phyloP scores from a whole-genome alignment of 495 filamentous ascomycete genomes.

The Hypoxylon cercidicola region DNA sequence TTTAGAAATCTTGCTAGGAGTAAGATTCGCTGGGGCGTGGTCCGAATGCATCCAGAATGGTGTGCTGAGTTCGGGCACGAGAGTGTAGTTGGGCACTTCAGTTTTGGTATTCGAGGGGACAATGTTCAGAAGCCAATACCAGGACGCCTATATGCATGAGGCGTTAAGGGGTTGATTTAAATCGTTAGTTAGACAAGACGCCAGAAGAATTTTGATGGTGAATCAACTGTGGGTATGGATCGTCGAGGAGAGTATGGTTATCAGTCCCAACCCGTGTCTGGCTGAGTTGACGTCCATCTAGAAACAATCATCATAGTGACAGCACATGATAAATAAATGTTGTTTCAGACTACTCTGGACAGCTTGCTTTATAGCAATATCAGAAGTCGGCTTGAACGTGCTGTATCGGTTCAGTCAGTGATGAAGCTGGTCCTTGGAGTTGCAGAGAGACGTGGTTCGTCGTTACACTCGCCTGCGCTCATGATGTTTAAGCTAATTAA shows the following conservation, averaged over 20 bases:
- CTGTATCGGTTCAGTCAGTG: slow-evolving; percentile 20
- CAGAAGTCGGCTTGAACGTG: slow-evolving; percentile 15
- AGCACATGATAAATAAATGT: neutral
- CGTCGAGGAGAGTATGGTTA: slow-evolving; percentile 21
- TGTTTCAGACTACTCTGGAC: slow-evolving; percentile 8
- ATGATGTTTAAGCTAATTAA: slow-evolving; percentile 9
- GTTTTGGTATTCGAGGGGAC: slow-evolving; percentile 38
- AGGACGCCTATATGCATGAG: slow-evolving; percentile 27
- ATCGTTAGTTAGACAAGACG: no score
- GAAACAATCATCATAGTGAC: slow-evolving; percentile 26
- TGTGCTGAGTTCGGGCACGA: slow-evolving; percentile 21
- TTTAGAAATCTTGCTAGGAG: slow-evolving; percentile 32
- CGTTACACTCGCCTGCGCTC: neutral
- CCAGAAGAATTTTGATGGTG: slow-evolving; percentile 22
- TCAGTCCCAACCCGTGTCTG: neutral
- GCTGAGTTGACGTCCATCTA: slow-evolving; percentile 11
- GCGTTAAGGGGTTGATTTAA: neutral
- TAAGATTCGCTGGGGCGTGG: slow-evolving; percentile 37
- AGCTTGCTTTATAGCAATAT: slow-evolving; percentile 12
- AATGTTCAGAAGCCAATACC: slow-evolving; percentile 11
- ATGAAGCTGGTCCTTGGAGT: slow-evolving; percentile 20
- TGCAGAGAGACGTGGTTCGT: slow-evolving; percentile 27
- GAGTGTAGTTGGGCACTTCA: slow-evolving; percentile 18
- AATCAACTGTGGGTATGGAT: slow-evolving; percentile 35
- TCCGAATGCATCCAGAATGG: slow-evolving; percentile 32